Conservation (phyloP, 768 basidiomycete species). For the Boletus rufocinnamomeus region DNA sequence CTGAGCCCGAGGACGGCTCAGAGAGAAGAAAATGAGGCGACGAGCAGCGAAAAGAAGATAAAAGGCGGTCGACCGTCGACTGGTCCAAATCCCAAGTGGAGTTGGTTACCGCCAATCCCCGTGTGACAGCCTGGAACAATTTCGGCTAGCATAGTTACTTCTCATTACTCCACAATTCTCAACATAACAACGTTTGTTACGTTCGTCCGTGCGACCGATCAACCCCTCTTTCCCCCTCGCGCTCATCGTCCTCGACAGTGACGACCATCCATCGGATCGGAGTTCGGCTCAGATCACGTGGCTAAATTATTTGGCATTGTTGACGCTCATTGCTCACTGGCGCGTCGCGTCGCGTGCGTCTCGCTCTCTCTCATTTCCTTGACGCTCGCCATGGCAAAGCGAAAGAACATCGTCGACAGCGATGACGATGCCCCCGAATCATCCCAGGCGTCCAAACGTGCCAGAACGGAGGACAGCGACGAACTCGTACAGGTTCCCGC, state of each 20-base stretch:
- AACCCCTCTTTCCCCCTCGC: background rate
- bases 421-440: slow-evolving; percentile 40
- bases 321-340: slow-evolving; percentile 4
- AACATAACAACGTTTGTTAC: background rate
- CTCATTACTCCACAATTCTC: background rate
- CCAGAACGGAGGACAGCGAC: slow-evolving; percentile 43
- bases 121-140: slow-evolving; percentile 17
- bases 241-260: background rate
- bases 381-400: slow-evolving; percentile 51
- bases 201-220: background rate
- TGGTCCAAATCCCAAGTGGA: too few species aligned
- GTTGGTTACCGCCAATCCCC: slow-evolving; percentile 23
- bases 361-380: slow-evolving; percentile 5
- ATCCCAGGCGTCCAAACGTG: slow-evolving; percentile 46
- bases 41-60: slow-evolving; percentile 1
- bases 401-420: slow-evolving; percentile 45
- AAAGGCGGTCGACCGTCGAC: background rate
- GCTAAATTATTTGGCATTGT: slow-evolving; percentile 26
- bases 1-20: slow-evolving; percentile 15
- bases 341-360: slow-evolving; percentile 34
- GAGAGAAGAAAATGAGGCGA: slow-evolving; percentile 7
- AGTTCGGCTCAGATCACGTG: slow-evolving; percentile 11
- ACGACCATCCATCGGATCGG: background rate
- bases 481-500: slow-evolving; percentile 30
- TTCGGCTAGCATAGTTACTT: slow-evolving; percentile 20